A percentile compares a stretch with the other conserved stretches of the same genome.
phyloP scores from a whole-genome alignment of 2,329 filamentous ascomycete genomes.

The Xylariaceae sp. region DNA sequence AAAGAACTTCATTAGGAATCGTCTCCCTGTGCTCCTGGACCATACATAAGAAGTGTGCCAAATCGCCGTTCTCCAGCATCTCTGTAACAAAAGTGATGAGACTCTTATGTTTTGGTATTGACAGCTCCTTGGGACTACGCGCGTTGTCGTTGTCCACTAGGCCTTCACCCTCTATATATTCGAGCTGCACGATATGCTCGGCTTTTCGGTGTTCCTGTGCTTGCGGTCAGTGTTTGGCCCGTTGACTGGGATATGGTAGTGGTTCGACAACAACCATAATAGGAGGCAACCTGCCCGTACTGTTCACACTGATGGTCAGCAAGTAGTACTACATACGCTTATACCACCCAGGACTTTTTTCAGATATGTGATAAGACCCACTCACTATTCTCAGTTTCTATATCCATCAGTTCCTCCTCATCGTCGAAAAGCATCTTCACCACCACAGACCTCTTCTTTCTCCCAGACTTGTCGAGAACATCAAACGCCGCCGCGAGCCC shows the following conservation, averaged over 20 bases:
- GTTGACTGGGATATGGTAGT: too few relatives aligned
- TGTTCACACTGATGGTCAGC: constrained; percentile 3
- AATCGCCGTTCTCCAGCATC: constrained; percentile 28
- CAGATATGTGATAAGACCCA: not conserved
- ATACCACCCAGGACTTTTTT: not conserved
- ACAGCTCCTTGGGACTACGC: not conserved
- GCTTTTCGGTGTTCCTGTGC: constrained; percentile 4
- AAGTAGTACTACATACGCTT: not conserved
- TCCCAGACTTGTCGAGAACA: not conserved
- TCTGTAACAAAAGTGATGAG: constrained; percentile 24
- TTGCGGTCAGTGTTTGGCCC: not conserved
- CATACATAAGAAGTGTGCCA: constrained; percentile 13
- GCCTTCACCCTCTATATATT: not conserved
- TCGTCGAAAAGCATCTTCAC: constrained; percentile 14
- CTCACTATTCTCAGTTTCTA: constrained; percentile 10
- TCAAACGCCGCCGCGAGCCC: constrained; percentile 22
- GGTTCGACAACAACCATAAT: not conserved
- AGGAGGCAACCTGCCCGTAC: constrained; percentile 9
- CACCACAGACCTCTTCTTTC: not conserved
- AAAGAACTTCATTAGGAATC: constrained; percentile 25
- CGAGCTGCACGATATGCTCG: constrained; percentile 25
- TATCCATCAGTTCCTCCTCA: not conserved
- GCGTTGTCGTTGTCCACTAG: not conserved
- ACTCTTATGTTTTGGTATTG: not conserved
- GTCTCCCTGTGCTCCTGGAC: constrained; percentile 1